Conservation (phyloP, 1,139 yeast genomes). For the Geotrichum restrictum region DNA sequence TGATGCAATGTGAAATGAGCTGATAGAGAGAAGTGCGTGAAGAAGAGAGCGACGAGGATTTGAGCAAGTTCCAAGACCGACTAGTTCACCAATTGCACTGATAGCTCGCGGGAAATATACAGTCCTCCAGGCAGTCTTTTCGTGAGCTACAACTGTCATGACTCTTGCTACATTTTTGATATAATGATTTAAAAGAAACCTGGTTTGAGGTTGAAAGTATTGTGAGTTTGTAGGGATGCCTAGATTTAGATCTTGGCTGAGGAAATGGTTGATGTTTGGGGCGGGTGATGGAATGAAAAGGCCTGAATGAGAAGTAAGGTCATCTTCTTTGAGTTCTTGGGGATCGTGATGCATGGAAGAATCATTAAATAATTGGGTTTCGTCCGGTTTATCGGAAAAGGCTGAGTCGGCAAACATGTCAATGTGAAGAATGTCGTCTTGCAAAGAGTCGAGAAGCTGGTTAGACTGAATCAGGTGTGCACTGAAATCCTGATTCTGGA, state of each 20-base stretch:
- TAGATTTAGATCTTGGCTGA: constrained; percentile 16
- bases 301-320: constrained; percentile 5
- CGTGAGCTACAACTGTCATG: constrained; percentile 81
- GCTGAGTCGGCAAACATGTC: constrained; percentile 41
- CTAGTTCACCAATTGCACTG: constrained; percentile 75
- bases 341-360: not conserved
- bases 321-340: not conserved
- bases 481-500: no score
- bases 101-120: constrained; percentile 79
- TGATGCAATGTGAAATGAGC: constrained; percentile 76
- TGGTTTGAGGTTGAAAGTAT: constrained; percentile 43
- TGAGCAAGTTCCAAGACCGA: constrained; percentile 69
- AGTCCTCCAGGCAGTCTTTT: constrained; percentile 83
- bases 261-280: constrained; percentile 11
- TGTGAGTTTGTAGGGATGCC: constrained; percentile 54
- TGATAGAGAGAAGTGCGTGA: constrained; percentile 75
- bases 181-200: constrained; percentile 70
- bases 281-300: constrained; percentile 13
- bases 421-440: constrained; percentile 36
- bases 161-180: constrained; percentile 76
- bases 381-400: not conserved
- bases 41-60: constrained; percentile 72
- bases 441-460: constrained; percentile 5
- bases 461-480: not conserved
- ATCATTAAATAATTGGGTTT: not conserved